Percentiles rank a stretch among this genome's conserved stretches.
Evolutionary conservation across 225 moss, liverwort and hornwort genomes (phyloP).

Genomic region (Climacium dendroides): DNA sequence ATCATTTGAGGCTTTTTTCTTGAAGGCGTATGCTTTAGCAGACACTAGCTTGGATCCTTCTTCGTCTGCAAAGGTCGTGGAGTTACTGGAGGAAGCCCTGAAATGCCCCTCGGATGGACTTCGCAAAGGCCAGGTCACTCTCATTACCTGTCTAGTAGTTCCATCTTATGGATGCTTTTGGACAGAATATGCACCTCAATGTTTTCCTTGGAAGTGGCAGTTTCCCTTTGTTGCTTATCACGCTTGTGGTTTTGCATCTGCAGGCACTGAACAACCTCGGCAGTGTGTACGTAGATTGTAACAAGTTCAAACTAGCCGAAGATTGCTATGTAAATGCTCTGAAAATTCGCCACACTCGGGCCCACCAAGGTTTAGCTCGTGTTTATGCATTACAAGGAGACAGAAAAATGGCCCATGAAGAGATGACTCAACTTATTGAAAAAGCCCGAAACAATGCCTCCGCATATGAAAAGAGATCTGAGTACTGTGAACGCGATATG

Average conservation of each 20-base stretch:
- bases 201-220: not conserved
- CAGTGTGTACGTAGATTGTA: constrained; percentile 97
- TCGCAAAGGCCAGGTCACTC: constrained; percentile 89
- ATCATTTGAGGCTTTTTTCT: constrained; percentile 95
- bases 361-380: constrained; percentile 97
- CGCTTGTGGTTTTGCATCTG: constrained; percentile 1
- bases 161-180: not conserved
- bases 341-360: constrained; percentile 91
- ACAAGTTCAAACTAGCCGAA: constrained; percentile 81
- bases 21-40: constrained; percentile 97
- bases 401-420: constrained; percentile 83
- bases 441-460: constrained; percentile 99
- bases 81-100: constrained; percentile 92
- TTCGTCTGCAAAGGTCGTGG: constrained; percentile 95
- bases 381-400: constrained; percentile 90
- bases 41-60: constrained; percentile 97
- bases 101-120: constrained; percentile 99
- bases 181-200: not conserved
- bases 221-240: not conserved
- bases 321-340: constrained; percentile 97
- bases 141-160: not conserved
- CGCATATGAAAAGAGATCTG: constrained; percentile 94
- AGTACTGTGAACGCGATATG: constrained; percentile 97
- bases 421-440: constrained; percentile 98
- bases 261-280: constrained; percentile 98